phyloP scores from a whole-genome alignment of 2,329 filamentous ascomycete species.

The Trichoderma breve region DNA sequence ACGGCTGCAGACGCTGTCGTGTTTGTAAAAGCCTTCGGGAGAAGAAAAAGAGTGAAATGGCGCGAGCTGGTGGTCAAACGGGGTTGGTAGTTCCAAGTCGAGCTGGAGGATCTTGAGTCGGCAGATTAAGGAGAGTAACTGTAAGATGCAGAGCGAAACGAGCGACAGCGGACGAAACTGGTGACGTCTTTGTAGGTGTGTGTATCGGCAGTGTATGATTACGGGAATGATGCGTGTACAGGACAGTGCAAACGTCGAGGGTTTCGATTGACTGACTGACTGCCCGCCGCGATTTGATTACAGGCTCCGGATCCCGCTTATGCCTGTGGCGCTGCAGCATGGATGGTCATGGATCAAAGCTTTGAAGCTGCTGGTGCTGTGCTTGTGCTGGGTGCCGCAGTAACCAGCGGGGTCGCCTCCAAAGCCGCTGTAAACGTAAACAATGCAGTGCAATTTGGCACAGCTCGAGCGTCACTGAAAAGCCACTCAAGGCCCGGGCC shows the following conservation, averaged over 20 bases:
- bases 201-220: background rate
- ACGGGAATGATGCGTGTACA: background rate
- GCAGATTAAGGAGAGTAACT: background rate
- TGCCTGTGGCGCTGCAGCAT: background rate
- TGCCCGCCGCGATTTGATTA: background rate
- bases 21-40: background rate
- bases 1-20: background rate
- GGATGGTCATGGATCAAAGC: background rate
- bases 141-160: background rate
- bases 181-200: background rate
- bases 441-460: background rate
- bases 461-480: slow-evolving; percentile 10
- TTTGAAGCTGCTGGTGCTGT: background rate
- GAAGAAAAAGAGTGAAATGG: background rate
- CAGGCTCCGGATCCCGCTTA: background rate
- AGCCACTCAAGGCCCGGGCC: slow-evolving; percentile 7
- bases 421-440: background rate
- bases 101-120: background rate
- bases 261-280: background rate
- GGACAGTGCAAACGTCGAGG: background rate
- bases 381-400: slow-evolving; percentile 24
- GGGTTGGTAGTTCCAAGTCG: background rate
- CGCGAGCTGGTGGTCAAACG: background rate
- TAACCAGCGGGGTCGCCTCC: slow-evolving; percentile 25
- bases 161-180: background rate